Evolutionary conservation across 495 filamentous ascomycete genomes (phyloP).

Genomic region (Elasticomyces elasticus): DNA sequence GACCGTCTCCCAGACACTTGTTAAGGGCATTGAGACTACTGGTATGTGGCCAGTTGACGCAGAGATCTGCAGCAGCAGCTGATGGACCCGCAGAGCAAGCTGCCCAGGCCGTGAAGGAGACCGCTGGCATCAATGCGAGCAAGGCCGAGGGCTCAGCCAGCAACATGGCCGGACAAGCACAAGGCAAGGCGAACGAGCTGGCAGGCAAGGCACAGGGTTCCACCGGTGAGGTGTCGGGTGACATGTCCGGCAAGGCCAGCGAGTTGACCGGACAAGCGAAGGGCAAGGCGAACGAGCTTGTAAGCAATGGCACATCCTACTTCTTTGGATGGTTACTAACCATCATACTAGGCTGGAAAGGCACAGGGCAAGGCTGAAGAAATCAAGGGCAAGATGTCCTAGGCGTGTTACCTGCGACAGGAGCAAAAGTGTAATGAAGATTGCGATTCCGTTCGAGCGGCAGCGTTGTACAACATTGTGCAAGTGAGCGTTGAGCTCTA

Average conservation of each 20-base stretch:
- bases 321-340: neutral
- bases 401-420: no score
- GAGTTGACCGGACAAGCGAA: conserved; percentile 19
- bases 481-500: no score
- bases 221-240: conserved; percentile 33
- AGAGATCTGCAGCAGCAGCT: neutral
- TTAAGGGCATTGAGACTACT: conserved; percentile 53
- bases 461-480: no score
- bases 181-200: conserved; percentile 37
- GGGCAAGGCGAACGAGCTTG: conserved; percentile 33
- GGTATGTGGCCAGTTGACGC: conserved; percentile 14
- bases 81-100: conserved; percentile 42
- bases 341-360: neutral
- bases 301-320: neutral
- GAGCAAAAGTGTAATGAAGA: no score
- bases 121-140: conserved; percentile 25
- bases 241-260: conserved; percentile 34
- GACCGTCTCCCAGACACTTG: conserved; percentile 42
- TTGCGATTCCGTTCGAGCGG: no score
- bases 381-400: conserved; percentile 35
- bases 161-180: conserved; percentile 38
- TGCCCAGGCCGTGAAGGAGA: conserved; percentile 32
- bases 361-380: conserved; percentile 31
- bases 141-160: conserved; percentile 34
- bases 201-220: conserved; percentile 39